These are phyloP conservation scores for Heliocybe sulcata DNA, from an alignment of 1,284 basidiomycete species.

Conservation along the genomic window DNA sequence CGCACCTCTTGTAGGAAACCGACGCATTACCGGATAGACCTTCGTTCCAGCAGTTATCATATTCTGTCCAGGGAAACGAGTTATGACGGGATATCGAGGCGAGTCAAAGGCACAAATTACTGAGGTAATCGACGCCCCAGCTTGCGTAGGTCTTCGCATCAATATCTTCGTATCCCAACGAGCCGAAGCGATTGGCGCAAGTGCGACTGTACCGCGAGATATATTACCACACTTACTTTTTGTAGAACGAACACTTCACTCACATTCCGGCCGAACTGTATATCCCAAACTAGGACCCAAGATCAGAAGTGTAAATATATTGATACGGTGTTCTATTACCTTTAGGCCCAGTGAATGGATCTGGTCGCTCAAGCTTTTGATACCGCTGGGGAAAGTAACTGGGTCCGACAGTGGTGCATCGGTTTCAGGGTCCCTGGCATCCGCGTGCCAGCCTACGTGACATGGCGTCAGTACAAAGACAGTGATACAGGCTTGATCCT, in stretches of 20 bases:
- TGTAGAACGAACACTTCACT: conserved; percentile 2
- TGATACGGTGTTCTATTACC: conserved; percentile 12
- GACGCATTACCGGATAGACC: conserved; percentile 32
- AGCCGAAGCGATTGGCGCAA: conserved; percentile 35
- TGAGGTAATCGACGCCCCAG: conserved; percentile 37
- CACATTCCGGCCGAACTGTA: conserved; percentile 39
- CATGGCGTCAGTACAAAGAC: neutral
- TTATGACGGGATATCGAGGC: neutral
- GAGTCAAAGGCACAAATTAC: conserved; percentile 14
- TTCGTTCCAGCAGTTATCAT: conserved; percentile 40
- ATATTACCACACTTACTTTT: neutral
- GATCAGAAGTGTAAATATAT: neutral
- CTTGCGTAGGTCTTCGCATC: conserved; percentile 39
- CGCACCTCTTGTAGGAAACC: conserved; percentile 28
- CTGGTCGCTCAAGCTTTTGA: conserved; percentile 31
- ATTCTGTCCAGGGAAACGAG: conserved; percentile 21
- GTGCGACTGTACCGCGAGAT: conserved; percentile 23
- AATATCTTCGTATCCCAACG: conserved; percentile 36
- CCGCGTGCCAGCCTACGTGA: conserved; percentile 26
- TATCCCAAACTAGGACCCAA: conserved; percentile 29
- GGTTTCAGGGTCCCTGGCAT: conserved; percentile 20
- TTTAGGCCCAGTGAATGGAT: conserved; percentile 36
- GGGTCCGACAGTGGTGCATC: conserved; percentile 27
- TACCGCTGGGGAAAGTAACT: conserved; percentile 35
- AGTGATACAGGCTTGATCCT: conserved; percentile 6